Evolutionary conservation across 2,329 filamentous ascomycete genomes (phyloP).

Genomic region (Phaeoacremonium minimum): DNA sequence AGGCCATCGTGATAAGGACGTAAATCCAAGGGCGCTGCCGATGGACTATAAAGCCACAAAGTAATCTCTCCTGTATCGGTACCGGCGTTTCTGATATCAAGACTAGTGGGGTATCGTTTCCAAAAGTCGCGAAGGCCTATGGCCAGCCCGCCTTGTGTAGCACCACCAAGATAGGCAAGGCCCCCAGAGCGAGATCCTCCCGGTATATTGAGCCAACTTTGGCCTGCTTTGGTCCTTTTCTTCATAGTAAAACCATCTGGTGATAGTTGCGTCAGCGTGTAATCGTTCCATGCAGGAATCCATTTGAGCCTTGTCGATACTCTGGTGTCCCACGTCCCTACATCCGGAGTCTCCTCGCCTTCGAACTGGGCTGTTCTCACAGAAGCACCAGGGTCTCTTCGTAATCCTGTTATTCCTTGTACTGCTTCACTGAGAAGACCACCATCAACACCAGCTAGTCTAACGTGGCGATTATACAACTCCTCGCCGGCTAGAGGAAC

Average conservation of each 20-base stretch:
- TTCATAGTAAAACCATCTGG: slow-evolving; percentile 56
- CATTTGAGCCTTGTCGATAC: slow-evolving; percentile 44
- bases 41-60: slow-evolving; percentile 56
- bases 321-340: slow-evolving; percentile 39
- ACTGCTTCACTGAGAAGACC: slow-evolving; percentile 55
- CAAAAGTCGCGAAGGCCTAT: slow-evolving; percentile 58
- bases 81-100: slow-evolving; percentile 49
- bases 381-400: slow-evolving; percentile 44
- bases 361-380: slow-evolving; percentile 46
- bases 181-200: slow-evolving; percentile 52
- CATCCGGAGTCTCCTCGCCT: slow-evolving; percentile 36
- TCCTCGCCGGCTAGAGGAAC: slow-evolving; percentile 49
- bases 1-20: slow-evolving; percentile 55
- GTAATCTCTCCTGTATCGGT: slow-evolving; percentile 48
- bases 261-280: slow-evolving; percentile 50
- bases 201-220: slow-evolving; percentile 54
- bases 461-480: slow-evolving; percentile 54
- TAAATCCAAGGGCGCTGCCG: slow-evolving; percentile 50
- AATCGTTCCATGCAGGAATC: slow-evolving; percentile 57
- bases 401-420: slow-evolving; percentile 54
- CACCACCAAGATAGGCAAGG: slow-evolving; percentile 54
- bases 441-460: slow-evolving; percentile 49
- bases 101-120: slow-evolving; percentile 56
- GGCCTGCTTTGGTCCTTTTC: slow-evolving; percentile 54
- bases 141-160: slow-evolving; percentile 52